Base-by-base conservation (phyloP, 768 basidiomycete genomes). In the Russula ochroleuca region DNA sequence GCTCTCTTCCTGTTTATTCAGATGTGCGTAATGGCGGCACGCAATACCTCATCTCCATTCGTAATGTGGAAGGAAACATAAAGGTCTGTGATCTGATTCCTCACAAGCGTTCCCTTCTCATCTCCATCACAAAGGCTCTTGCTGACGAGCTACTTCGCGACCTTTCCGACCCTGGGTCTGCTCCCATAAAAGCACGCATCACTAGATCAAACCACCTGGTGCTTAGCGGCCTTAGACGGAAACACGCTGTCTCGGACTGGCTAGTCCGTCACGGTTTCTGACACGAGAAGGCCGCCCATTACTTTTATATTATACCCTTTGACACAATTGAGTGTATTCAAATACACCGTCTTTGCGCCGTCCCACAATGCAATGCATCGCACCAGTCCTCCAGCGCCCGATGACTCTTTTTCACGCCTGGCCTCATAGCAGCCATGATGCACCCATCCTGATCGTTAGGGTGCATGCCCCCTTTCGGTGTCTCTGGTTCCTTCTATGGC, bases 1-100 rank as follows among this genome's bases (percentile, higher is more conserved):
- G 87, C 37, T 81, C 81, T 53, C 78, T 92, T 35, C 89, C 90
- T 49, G 87, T 92, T 28, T 90, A 90, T 73, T 82, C 86, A 33
- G 87, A 91, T 72, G 71, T 88, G 50, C 84, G 86, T 66, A 89
- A 87, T 72, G 83, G 75, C 35, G 82, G 86, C 63, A 81, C 84
- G 5, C 81, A 83, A 60, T 76, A 83, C 64, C 75, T 82, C 40
- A 73, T 87, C 49, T 78, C 81, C 50, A 78, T 92, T 62, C 81
- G 85, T 57, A 87, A 90, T 73, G 77, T 92, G 10, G 79, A 90
- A 62, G 90, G 90, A 21, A 79, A 83, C 65, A 70, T 76, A 63
- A 73, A 78, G 61, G 90, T 88, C 70, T 66, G 81, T 77, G 51
- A 64, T 56, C 59, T 64, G 5, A 5, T 37, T 56, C 37, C 35